Percentiles rank a stretch among this genome's conserved stretches.
Conservation (phyloP, 1,284 basidiomycete species). For the Trametes polyzona region DNA sequence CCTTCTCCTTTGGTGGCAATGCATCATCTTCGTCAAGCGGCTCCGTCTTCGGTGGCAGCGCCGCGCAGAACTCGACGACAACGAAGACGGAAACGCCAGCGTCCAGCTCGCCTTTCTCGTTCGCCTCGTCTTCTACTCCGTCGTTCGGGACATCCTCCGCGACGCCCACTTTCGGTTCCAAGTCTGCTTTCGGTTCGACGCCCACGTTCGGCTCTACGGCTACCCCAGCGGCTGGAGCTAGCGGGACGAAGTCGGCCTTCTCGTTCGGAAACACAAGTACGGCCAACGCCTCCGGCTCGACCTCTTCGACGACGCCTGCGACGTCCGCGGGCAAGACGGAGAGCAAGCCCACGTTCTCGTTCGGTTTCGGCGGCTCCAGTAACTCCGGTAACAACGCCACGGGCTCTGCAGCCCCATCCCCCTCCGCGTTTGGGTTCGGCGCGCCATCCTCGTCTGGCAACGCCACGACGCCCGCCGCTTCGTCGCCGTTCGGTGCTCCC, state of each 20-base stretch:
- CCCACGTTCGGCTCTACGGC: conserved; percentile 14
- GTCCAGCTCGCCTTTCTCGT: conserved; percentile 21
- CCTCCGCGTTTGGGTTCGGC: conserved; percentile 15
- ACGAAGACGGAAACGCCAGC: conserved; percentile 11
- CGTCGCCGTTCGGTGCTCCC: conserved; percentile 17
- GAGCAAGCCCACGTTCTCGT: conserved; percentile 30
- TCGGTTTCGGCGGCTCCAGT: conserved; percentile 23
- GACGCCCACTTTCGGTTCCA: neutral
- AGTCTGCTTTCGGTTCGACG: neutral
- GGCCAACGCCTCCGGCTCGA: neutral
- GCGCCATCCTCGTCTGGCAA: conserved; percentile 6
- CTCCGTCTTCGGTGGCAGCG: conserved; percentile 12
- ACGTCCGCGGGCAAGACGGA: conserved; percentile 1
- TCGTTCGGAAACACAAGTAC: conserved; percentile 23
- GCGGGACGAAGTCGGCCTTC: conserved; percentile 29
- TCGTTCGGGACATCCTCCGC: conserved; percentile 9
- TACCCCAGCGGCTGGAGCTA: neutral
- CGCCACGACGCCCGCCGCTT: conserved; percentile 2
- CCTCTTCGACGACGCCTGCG: neutral
- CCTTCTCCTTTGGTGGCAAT: conserved; percentile 9
- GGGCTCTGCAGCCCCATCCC: conserved; percentile 6
- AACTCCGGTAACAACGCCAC: neutral
- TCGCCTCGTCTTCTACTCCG: conserved; percentile 9
- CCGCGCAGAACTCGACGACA: conserved; percentile 6
- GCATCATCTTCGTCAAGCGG: neutral